Conservation (phyloP, 148 eudicot species). For the Cornus controversa region DNA sequence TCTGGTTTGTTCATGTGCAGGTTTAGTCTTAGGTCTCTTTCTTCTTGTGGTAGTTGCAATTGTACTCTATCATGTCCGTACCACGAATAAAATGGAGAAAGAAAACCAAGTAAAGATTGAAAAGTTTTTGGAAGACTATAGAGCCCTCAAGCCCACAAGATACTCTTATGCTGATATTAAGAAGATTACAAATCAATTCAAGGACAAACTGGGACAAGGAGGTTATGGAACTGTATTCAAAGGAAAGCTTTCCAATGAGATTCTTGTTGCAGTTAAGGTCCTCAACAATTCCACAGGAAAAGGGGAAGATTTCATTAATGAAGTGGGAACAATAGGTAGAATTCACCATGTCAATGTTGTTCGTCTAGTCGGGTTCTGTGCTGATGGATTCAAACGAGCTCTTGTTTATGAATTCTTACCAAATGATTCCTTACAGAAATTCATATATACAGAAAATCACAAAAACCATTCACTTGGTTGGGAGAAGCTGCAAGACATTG, state of each 20-base stretch:
- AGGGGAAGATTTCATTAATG: neutral
- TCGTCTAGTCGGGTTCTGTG: neutral
- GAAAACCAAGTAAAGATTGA: neutral
- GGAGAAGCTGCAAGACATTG: conserved; percentile 28
- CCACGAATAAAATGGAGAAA: neutral
- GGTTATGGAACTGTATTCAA: conserved; percentile 2
- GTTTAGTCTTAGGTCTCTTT: neutral
- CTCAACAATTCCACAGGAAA: neutral
- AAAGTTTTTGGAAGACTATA: conserved; percentile 3
- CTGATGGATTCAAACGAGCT: neutral
- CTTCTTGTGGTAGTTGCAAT: neutral
- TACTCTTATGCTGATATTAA: conserved; percentile 4
- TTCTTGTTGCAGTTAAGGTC: conserved; percentile 27
- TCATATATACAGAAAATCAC: neutral
- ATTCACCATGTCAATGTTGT: conserved; percentile 3
- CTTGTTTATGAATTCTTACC: no score
- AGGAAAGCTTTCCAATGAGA: conserved; percentile 29
- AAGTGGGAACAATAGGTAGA: no score
- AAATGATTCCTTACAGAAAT: neutral
- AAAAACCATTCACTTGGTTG: conserved; percentile 18
- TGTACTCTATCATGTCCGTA: neutral
- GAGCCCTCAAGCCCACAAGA: neutral
- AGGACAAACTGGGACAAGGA: no score
- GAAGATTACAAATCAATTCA: no score
- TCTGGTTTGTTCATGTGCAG: no score